Conservation (phyloP, 805 yeast species). For the Metschnikowia amazonensis region DNA sequence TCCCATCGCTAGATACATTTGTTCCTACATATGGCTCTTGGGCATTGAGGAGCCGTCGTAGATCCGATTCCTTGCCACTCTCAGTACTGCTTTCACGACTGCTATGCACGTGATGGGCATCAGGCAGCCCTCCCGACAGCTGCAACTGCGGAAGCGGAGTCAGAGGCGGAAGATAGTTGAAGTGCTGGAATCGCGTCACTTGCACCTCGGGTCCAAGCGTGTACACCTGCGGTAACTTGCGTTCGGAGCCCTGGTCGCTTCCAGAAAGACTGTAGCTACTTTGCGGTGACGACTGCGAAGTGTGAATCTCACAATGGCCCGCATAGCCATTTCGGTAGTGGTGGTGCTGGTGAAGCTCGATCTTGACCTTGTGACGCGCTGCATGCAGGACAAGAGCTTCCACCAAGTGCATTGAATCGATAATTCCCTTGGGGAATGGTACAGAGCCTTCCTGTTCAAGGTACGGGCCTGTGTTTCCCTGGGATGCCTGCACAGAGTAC, state of each 20-base stretch:
- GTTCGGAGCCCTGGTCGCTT: slow-evolving; percentile 1
- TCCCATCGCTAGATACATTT: neutral
- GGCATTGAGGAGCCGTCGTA: slow-evolving; percentile 43
- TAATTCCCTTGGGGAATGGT: slow-evolving; percentile 45
- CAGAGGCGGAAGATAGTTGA: slow-evolving; percentile 68
- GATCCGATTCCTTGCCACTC: slow-evolving; percentile 35
- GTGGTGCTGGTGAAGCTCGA: slow-evolving; percentile 80
- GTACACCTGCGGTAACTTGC: slow-evolving; percentile 1
- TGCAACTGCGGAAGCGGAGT: slow-evolving; percentile 68
- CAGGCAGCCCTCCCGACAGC: slow-evolving; percentile 50
- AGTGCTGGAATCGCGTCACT: slow-evolving; percentile 47
- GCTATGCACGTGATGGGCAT: slow-evolving; percentile 12
- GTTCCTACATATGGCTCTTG: slow-evolving; percentile 5
- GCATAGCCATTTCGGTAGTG: slow-evolving; percentile 50
- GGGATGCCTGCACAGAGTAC: neutral
- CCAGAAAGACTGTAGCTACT: neutral
- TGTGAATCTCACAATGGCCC: neutral
- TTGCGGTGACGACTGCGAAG: slow-evolving; percentile 1
- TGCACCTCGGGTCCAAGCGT: slow-evolving; percentile 17
- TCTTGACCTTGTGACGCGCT: slow-evolving; percentile 48
- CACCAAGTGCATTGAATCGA: slow-evolving; percentile 50
- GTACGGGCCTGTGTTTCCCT: neutral
- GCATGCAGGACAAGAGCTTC: slow-evolving; percentile 59
- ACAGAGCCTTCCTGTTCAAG: neutral
- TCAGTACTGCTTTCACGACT: slow-evolving; percentile 5